Conservation (phyloP, 83 land plant genomes). For the Thuja plicata region DNA sequence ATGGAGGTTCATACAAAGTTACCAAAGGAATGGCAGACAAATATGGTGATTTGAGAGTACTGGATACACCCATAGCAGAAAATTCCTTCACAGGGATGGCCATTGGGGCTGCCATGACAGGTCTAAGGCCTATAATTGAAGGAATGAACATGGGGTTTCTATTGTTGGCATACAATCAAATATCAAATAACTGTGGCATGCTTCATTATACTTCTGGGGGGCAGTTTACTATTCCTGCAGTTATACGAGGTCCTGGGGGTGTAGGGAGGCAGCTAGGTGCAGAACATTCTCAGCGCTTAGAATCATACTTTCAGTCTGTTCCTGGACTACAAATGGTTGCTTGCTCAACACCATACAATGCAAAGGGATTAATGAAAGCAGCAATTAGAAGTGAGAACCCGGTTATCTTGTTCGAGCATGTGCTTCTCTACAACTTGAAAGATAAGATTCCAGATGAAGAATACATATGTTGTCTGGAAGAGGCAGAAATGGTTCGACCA, state of each 20-base stretch:
- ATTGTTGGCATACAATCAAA: too few species aligned
- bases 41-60: constrained; percentile 80
- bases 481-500: too few species aligned
- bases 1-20: constrained; percentile 97
- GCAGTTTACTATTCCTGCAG: constrained; percentile 83
- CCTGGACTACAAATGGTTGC: constrained; percentile 98
- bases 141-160: too few species aligned
- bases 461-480: too few species aligned
- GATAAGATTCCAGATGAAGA: constrained; percentile 78
- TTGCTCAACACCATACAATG: constrained; percentile 91
- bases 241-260: constrained; percentile 95
- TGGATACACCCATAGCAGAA: constrained; percentile 95
- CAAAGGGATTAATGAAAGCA: constrained; percentile 35
- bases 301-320: constrained; percentile 96
- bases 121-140: constrained; percentile 67
- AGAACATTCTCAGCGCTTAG: constrained; percentile 93
- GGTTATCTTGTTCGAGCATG: constrained; percentile 91
- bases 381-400: constrained; percentile 92
- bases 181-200: constrained; percentile 25
- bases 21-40: constrained; percentile 83
- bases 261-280: constrained; percentile 96
- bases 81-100: constrained; percentile 97
- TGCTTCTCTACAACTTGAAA: constrained; percentile 90
- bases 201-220: constrained; percentile 98
- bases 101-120: constrained; percentile 97